phyloP scores from a whole-genome alignment of 2,329 filamentous ascomycete genomes.

The Emmonsiellopsis sp. region DNA sequence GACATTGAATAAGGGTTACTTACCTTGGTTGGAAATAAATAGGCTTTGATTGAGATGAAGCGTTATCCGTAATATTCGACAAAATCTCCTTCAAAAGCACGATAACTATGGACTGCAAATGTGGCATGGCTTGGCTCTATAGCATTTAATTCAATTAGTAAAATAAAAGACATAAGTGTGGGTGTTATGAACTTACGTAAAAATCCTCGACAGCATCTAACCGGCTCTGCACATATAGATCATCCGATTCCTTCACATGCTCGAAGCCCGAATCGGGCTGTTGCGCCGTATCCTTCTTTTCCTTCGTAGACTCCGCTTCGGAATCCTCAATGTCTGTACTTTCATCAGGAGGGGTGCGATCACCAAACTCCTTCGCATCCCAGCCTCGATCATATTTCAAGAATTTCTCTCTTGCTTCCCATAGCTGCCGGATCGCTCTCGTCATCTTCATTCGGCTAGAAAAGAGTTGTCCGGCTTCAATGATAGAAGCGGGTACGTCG shows the following conservation, averaged over 20 bases:
- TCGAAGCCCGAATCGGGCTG: conserved; percentile 6
- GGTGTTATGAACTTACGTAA: conserved; percentile 57
- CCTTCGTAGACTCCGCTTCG: conserved; percentile 9
- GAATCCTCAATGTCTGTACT: conserved; percentile 17
- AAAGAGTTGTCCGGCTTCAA: conserved; percentile 90
- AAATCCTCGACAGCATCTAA: conserved; percentile 69
- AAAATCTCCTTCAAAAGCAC: conserved; percentile 84
- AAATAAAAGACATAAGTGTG: neutral
- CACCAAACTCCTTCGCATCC: conserved; percentile 45
- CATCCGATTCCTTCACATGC: conserved; percentile 23
- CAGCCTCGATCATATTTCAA: conserved; percentile 89
- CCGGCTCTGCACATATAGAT: conserved; percentile 41
- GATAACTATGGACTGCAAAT: conserved; percentile 86
- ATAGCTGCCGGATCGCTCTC: conserved; percentile 81
- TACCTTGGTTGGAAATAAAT: conserved; percentile 40
- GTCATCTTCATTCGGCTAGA: conserved; percentile 85
- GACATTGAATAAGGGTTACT: conserved; percentile 11
- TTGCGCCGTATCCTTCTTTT: neutral
- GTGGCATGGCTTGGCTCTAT: conserved; percentile 66
- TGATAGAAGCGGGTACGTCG: conserved; percentile 84
- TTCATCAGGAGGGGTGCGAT: conserved; percentile 33
- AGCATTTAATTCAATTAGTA: neutral
- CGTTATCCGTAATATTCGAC: conserved; percentile 76
- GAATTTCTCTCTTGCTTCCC: conserved; percentile 87
- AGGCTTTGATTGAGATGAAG: conserved; percentile 48